Conservation (phyloP, 495 filamentous ascomycete genomes). For the Xylaria scruposa region DNA sequence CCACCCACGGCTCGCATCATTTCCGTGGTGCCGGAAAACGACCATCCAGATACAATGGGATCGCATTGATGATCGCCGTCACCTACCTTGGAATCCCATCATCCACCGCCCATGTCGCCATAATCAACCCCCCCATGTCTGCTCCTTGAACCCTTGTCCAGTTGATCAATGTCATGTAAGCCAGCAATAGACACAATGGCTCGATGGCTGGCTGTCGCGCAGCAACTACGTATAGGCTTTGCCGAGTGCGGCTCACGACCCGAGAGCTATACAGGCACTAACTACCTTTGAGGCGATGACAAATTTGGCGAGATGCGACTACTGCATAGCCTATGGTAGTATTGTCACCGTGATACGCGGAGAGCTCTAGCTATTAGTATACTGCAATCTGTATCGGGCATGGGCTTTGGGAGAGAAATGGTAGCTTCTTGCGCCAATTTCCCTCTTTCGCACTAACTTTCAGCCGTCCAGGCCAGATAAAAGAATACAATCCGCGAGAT, state of each 20-base stretch:
- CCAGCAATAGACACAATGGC: constrained; percentile 1
- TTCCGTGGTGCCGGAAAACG: constrained; percentile 23
- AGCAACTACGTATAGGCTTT: constrained; percentile 23
- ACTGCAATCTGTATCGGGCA: not conserved
- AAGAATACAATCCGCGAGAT: not conserved
- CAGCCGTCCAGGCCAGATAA: constrained; percentile 3
- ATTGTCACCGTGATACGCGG: constrained; percentile 19
- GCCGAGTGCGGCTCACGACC: constrained; percentile 30
- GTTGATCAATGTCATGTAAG: not conserved
- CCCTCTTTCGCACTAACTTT: not conserved
- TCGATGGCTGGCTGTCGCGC: constrained; percentile 7
- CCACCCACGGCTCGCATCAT: constrained; percentile 23
- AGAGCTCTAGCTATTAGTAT: constrained; percentile 4
- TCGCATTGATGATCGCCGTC: constrained; percentile 18
- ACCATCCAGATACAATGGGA: not conserved
- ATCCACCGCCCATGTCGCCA: constrained; percentile 5
- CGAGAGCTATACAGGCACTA: constrained; percentile 16
- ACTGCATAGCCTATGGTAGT: constrained; percentile 16
- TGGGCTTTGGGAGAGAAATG: not conserved
- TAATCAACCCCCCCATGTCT: not conserved
- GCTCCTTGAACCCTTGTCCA: not conserved
- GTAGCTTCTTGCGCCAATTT: constrained; percentile 13
- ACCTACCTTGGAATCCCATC: constrained; percentile 3
- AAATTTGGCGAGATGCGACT: constrained; percentile 13
- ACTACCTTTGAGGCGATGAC: constrained; percentile 9